A percentile compares a stretch with the other conserved stretches of the same genome.
Conservation (phyloP, 2,329 filamentous ascomycete genomes). For the Chaetomiaceae sp. region DNA sequence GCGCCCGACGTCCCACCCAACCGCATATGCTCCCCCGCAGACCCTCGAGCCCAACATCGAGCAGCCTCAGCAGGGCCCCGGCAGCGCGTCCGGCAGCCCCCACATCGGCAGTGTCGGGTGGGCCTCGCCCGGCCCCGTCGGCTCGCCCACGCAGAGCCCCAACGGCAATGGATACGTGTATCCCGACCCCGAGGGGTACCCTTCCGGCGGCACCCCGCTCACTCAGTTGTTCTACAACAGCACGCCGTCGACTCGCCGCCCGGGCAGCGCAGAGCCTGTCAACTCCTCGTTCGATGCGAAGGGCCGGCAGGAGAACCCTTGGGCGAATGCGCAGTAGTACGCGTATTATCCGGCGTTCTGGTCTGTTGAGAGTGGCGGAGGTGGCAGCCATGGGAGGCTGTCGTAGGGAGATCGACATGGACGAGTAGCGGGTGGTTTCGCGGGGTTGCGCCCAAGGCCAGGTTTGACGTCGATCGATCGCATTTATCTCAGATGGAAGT, state of each 20-base stretch:
- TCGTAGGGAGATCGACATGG: no score
- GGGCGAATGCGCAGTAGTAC: conserved; percentile 44
- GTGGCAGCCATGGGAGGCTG: no score
- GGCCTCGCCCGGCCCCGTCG: conserved; percentile 76
- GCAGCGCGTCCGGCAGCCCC: conserved; percentile 76
- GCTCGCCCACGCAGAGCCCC: conserved; percentile 63
- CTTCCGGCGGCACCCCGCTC: conserved; percentile 53
- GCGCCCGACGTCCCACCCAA: conserved; percentile 81
- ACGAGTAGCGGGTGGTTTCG: no score
- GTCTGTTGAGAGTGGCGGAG: no score
- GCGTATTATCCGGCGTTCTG: no score
- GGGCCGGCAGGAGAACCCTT: conserved; percentile 51
- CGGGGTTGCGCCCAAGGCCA: no score
- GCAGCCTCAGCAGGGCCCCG: conserved; percentile 58
- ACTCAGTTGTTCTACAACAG: conserved; percentile 70
- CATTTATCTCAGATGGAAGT: no score
- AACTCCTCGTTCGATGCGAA: conserved; percentile 58
- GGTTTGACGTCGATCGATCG: no score
- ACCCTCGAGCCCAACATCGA: conserved; percentile 83
- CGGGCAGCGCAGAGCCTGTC: conserved; percentile 67
- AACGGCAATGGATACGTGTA: conserved; percentile 67
- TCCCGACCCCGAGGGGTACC: conserved; percentile 73
- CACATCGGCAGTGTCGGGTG: conserved; percentile 79
- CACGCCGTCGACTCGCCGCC: conserved; percentile 60
- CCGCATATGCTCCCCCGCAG: conserved; percentile 73